A percentile compares a stretch with the other conserved stretches of the same genome.
Conservation (phyloP, 805 yeast genomes). For the Tetrapisispora fleetii region DNA sequence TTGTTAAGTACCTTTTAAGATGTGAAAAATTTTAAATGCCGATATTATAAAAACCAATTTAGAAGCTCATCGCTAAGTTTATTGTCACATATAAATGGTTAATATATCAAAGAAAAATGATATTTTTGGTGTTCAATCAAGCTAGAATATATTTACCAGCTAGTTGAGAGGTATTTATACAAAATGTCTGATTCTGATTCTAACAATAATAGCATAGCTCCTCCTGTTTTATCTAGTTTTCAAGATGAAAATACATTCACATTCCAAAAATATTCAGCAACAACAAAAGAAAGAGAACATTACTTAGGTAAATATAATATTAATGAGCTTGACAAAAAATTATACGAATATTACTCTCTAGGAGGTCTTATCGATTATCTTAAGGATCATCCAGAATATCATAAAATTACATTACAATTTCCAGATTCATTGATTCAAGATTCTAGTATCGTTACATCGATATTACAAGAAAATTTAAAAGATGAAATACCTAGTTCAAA, state of each 20-base stretch:
- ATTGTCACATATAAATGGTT: neutral
- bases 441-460: slow-evolving; percentile 58
- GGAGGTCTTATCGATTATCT: slow-evolving; percentile 38
- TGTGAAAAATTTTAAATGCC: neutral
- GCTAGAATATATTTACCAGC: neutral
- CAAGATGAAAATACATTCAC: slow-evolving; percentile 52
- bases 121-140: neutral
- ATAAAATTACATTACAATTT: slow-evolving; percentile 71
- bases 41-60: neutral
- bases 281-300: slow-evolving; percentile 18
- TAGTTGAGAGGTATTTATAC: neutral
- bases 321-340: slow-evolving; percentile 24
- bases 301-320: slow-evolving; percentile 22
- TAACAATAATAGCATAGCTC: slow-evolving; percentile 22
- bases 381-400: slow-evolving; percentile 28
- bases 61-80: neutral
- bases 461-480: slow-evolving; percentile 35
- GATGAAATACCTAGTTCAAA: neutral
- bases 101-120: no score
- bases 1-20: neutral
- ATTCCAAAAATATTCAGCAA: slow-evolving; percentile 35
- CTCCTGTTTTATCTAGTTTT: slow-evolving; percentile 67
- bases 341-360: slow-evolving; percentile 48
- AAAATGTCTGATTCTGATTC: slow-evolving; percentile 1
- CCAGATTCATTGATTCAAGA: slow-evolving; percentile 77